phyloP scores from a whole-genome alignment of 202 grass and related monocot species.

The Tripidium arundinaceum region DNA sequence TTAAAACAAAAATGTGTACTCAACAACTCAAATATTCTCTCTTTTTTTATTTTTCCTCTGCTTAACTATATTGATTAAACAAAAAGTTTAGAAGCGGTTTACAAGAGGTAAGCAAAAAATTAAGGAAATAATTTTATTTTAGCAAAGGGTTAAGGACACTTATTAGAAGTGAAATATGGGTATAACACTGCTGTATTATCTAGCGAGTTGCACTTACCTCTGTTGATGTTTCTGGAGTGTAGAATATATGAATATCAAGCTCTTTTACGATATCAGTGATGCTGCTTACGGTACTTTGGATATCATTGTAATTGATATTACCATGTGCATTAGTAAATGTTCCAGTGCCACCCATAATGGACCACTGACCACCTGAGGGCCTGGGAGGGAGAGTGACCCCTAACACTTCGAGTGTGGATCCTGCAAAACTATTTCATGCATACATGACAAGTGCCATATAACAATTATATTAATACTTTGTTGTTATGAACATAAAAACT shows the following conservation, averaged over 20 bases:
- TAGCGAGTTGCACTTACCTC: background rate
- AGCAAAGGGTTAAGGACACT: background rate
- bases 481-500: background rate
- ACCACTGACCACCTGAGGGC: background rate
- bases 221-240: background rate
- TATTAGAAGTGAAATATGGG: background rate
- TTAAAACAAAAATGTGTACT: no score
- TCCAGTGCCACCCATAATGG: conserved; percentile 6
- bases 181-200: background rate
- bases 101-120: no score
- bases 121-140: background rate
- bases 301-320: background rate
- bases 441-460: background rate
- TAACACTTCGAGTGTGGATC: conserved; percentile 6
- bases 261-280: background rate
- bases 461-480: background rate
- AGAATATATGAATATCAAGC: background rate
- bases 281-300: background rate
- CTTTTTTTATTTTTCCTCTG: no score
- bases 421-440: background rate
- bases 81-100: no score
- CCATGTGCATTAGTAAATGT: background rate
- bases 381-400: background rate
- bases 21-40: no score
- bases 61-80: no score